Evolutionary conservation across 2,329 filamentous ascomycete species (phyloP).

Genomic region (Cephalotrichum gorgonifer): DNA sequence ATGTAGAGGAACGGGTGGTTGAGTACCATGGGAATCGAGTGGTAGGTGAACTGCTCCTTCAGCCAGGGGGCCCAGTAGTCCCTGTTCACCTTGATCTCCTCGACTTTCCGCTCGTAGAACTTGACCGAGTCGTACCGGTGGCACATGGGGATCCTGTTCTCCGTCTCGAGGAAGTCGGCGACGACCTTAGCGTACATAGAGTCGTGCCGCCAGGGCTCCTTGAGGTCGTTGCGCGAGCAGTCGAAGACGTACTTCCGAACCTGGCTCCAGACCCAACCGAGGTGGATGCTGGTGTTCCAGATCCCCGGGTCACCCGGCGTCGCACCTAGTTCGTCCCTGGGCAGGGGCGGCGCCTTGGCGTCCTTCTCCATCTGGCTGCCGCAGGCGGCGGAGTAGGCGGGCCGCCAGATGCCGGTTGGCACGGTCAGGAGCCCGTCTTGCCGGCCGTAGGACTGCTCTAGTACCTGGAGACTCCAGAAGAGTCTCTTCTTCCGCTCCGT

Average conservation of each 20-base stretch:
- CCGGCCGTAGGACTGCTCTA: constrained; percentile 38
- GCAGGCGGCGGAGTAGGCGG: constrained; percentile 17
- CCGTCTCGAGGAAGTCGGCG: constrained; percentile 39
- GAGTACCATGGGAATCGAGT: constrained; percentile 37
- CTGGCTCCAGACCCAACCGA: constrained; percentile 41
- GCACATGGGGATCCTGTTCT: constrained; percentile 36
- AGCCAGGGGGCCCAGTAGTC: constrained; percentile 42
- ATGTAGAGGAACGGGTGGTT: constrained; percentile 46
- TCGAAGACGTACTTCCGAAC: constrained; percentile 35
- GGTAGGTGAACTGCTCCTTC: constrained; percentile 42
- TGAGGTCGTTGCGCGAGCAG: constrained; percentile 30
- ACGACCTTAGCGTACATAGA: constrained; percentile 39
- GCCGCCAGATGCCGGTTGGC: constrained; percentile 28
- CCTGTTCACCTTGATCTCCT: constrained; percentile 31
- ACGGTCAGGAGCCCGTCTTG: constrained; percentile 31
- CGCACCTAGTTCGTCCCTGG: constrained; percentile 31
- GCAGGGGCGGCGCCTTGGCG: constrained; percentile 28
- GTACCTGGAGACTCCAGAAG: constrained; percentile 39
- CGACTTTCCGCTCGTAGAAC: constrained; percentile 36
- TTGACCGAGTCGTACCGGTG: constrained; percentile 42
- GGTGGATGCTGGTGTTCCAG: constrained; percentile 37
- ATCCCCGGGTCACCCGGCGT: constrained; percentile 30
- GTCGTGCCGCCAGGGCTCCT: constrained; percentile 40
- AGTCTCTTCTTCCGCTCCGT: constrained; percentile 35
- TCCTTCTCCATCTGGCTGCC: constrained; percentile 16